Percentiles rank a stretch among this genome's conserved stretches.
These are phyloP conservation scores for Xerocomellus amylosporus DNA, from an alignment of 768 basidiomycete genomes.

Conservation along the genomic window DNA sequence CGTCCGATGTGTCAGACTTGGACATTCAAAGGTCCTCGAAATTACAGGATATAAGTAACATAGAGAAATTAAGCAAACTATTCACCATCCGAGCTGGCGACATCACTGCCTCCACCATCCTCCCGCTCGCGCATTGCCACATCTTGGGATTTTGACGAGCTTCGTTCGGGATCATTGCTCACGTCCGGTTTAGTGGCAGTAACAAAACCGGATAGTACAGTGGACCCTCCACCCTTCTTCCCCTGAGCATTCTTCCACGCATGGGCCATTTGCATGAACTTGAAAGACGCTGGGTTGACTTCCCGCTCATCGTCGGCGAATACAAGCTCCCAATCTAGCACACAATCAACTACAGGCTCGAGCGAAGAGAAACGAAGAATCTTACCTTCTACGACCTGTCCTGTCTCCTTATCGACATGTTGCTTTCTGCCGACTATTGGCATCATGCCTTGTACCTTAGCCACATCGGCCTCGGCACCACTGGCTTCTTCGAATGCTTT, in stretches of 20 bases:
- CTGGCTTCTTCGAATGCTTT: slow-evolving; percentile 86
- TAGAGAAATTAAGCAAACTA: slow-evolving; percentile 9
- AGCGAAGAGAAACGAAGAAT: slow-evolving; percentile 3
- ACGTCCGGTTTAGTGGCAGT: slow-evolving; percentile 33
- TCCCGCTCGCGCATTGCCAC: slow-evolving; percentile 24
- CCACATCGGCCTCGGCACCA: slow-evolving; percentile 68
- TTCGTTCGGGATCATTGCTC: slow-evolving; percentile 3
- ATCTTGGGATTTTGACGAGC: slow-evolving; percentile 18
- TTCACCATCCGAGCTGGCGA: slow-evolving; percentile 53
- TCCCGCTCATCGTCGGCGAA: slow-evolving; percentile 97
- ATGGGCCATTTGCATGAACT: slow-evolving; percentile 93
- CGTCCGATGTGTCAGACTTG: too few species aligned
- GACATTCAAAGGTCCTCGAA: neutral
- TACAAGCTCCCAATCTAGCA: slow-evolving; percentile 86
- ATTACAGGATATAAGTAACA: neutral
- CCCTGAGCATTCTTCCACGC: slow-evolving; percentile 72
- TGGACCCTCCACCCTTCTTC: slow-evolving; percentile 36
- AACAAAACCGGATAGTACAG: slow-evolving; percentile 48
- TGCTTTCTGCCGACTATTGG: slow-evolving; percentile 86
- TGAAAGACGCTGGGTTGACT: slow-evolving; percentile 89
- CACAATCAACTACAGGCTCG: neutral
- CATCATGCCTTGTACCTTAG: slow-evolving; percentile 89
- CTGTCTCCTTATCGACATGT: slow-evolving; percentile 79
- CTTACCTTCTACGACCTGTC: slow-evolving; percentile 82
- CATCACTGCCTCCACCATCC: slow-evolving; percentile 45